phyloP scores from a whole-genome alignment of 129 eudicot genomes.

The Calendula officinalis region DNA sequence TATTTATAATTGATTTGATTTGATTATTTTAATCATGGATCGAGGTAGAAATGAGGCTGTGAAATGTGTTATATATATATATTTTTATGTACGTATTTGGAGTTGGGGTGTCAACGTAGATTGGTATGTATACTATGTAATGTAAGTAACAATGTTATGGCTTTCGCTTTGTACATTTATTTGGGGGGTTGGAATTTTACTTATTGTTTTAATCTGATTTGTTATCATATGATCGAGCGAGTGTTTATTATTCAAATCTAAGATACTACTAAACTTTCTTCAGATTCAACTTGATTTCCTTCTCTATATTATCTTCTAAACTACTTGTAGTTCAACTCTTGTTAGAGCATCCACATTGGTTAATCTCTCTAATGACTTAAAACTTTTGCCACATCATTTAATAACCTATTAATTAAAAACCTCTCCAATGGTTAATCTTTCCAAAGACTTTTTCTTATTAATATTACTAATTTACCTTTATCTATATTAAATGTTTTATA shows the following conservation, averaged over 20 bases:
- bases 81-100: constrained; percentile 1
- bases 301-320: not conserved
- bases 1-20: constrained; percentile 7
- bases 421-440: no score
- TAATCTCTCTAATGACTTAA: no score
- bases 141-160: constrained; percentile 25
- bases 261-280: constrained; percentile 4
- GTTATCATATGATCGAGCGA: constrained; percentile 6
- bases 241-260: constrained; percentile 24
- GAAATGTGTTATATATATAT: constrained; percentile 8
- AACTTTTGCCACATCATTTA: no score
- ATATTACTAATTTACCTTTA: no score
- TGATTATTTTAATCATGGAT: constrained; percentile 24
- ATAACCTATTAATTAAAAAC: no score
- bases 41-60: not conserved
- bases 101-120: constrained; percentile 8
- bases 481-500: no score
- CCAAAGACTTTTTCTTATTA: no score
- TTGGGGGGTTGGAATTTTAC: constrained; percentile 25
- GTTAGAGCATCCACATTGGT: no score
- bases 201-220: constrained; percentile 23
- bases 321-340: no score
- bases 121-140: not conserved
- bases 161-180: constrained; percentile 25
- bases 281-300: not conserved